Evolutionary conservation across 2,329 filamentous ascomycete genomes (phyloP), one percentile per base, ranked within the genome.

Genomic region (Microdochium nivale): DNA sequence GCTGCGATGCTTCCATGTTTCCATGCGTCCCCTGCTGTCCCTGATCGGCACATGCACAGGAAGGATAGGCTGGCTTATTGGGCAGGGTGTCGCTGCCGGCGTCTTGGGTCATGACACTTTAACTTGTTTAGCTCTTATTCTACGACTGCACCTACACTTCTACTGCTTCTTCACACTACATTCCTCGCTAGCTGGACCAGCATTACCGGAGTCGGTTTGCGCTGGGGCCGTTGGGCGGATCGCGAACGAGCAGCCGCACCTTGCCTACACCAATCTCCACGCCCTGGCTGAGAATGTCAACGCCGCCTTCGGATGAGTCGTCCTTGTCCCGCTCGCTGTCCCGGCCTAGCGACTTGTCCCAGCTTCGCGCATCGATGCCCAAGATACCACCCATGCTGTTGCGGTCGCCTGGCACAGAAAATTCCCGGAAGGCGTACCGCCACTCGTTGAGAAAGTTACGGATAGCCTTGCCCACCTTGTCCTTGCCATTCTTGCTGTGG

Each of bases 401-500:
- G 51, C 90, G 81, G 68, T 97, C 94, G n/a, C 92, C 92, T 2
- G 91, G 90, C 10, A 96, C 91, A 35, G 88, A 94, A 69, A 99
- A 99, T 70, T 99, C 94, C 51, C 92, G 86, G 70, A 92, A 99
- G 0, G 89, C 87, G 65, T 96, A 99, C 56, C 89, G 83, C 90
- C 91, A 96, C 66, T 97, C 92, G 64, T 92, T 95, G 51, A 99
- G 74, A 72, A 95, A 97, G 58, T 81, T 83, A 51, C 94, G 86
- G 55, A 97, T 85, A 1, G 91, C 90, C 71, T 95, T 96, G 64
- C 92, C 92, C 33, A 99, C 89, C 71, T 99, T 99, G 70, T 99
- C 94, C 68, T 97, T 97, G 62, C 94, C 92, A 65, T 96, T 96
- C 75, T 97, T 97, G 67, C 89, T 95, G 70, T 99, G 94, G 64